Evolutionary conservation across 169 alveolate genomes (phyloP), one percentile per base, ranked within the genome.

Genomic region (Eimeria zaria): DNA sequence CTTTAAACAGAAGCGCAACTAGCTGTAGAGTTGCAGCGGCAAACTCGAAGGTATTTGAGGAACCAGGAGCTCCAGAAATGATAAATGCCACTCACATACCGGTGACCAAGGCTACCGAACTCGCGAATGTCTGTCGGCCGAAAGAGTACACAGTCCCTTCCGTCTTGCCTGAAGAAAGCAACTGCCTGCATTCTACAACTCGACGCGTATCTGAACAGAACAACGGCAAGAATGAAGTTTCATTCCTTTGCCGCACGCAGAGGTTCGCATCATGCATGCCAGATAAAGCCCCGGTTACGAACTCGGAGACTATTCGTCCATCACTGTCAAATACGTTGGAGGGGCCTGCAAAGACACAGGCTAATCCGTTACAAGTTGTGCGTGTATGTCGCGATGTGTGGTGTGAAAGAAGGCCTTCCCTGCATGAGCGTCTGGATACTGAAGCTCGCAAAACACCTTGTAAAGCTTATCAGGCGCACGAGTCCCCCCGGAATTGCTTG

Each of bases 351-450:
- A 18, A 41, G 18, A 48, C 76, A 16, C 74, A 83, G 74, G 60
- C 91, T 53, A 41, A 39, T 0, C 76, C 76, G 74, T 58, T 55
- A 51, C 91, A 83, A 69, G 60, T 83, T 1, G 91, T 83, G 18
- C 91, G 91, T 55, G 33, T 83, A 27, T n/a, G 27, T 24, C 90
- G 90, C 51, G 36, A 51, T 20, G 33, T 27, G 46, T 30, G 90
- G 69, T 14, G 53, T 51, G 73, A 53, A 55, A 83, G 55, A 3
- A 76, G 33, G 1, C 81, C 16, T 36, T 33, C 51, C 30, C 7
- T 36, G 48, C 53, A 36, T 71, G 51, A 12, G 81, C 27, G 33
- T 9, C 53, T 7, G 51, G 16, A 33, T 36, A 51, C 16, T 36
- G 81, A 39, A 4, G 12, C 81, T 18, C 51, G n/a, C 0, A 39